Base-by-base conservation (phyloP, 2,329 filamentous ascomycete species). In the Thielaviopsis ethacetica region DNA sequence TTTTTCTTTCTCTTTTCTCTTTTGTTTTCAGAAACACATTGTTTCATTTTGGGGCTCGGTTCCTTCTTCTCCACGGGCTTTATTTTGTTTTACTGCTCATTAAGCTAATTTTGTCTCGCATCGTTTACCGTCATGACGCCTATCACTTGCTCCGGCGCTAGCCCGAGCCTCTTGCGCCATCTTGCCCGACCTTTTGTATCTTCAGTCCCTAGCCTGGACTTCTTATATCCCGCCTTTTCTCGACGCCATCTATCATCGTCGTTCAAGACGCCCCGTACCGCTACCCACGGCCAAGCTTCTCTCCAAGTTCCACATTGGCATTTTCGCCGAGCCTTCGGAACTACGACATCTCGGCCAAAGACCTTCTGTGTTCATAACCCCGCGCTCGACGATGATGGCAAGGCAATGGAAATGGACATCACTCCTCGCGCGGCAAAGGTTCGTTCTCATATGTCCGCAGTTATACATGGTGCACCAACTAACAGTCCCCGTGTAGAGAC, bases 331-430 rank as follows among this genome's bases (percentile, higher is more conserved):
- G 47, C 58, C 15, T 78, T 79, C 59, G 69, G 71, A 26, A 67
- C 69, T 21, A 71, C 75, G 1, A 41, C 67, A 0, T 22, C 65
- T 6, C 67, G 66, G 55, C 63, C 65, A 27, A 72, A 71, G 61
- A 84, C 81, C 0, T 69, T 71, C 30, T 76, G 76, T 50, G 71
- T 82, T 4, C 70, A 76, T 63, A 95, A 97, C 68, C 87, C 89
- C 0, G 82, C 85, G 64, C 78, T 78, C 59, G 88, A 93, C 68
- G 88, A 94, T 34, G 82, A 91, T 59, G 91, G 91, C 26, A 85
- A 88, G n/a, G 80, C 85, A 21, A 89, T 95, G 83, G 74, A 75
- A 65, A 77, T 98, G 24, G 84, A 85, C 58, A 95, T 97, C 62
- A 94, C 90, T 0, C 79, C 87, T 1, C 81, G 91, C 54, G 91